phyloP scores from a whole-genome alignment of 495 filamentous ascomycete species.

The Aspergillus asperescens region DNA sequence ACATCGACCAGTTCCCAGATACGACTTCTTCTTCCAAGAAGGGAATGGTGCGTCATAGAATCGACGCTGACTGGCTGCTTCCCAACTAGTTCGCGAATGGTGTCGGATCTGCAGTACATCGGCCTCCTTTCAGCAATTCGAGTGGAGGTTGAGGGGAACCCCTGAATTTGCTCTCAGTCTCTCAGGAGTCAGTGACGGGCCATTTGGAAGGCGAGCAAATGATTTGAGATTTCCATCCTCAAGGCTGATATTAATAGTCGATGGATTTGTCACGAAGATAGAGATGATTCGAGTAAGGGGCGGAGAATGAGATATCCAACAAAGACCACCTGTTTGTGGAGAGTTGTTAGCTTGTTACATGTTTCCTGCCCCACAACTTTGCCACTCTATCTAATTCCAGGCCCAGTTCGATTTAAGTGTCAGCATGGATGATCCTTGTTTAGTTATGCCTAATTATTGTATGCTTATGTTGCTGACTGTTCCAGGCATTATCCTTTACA shows the following conservation, averaged over 20 bases:
- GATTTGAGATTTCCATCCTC: background rate
- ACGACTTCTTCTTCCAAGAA: background rate
- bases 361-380: no score
- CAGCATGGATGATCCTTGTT: no score
- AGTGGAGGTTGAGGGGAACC: conserved; percentile 8
- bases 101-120: conserved; percentile 10
- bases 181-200: background rate
- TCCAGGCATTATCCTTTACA: no score
- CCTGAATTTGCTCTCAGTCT: conserved; percentile 11
- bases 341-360: no score
- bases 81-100: conserved; percentile 7
- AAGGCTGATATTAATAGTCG: background rate
- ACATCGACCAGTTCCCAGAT: background rate
- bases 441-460: no score
- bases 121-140: conserved; percentile 2
- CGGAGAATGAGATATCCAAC: background rate
- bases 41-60: background rate
- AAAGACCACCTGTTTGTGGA: conserved; percentile 9
- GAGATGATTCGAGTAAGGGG: background rate
- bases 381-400: no score
- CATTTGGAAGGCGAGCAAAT: background rate
- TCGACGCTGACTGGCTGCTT: conserved; percentile 4
- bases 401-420: no score
- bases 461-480: no score
- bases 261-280: background rate